Percentiles rank a stretch among this genome's conserved stretches.
These are phyloP conservation scores for Botrytis pseudocinerea DNA, from an alignment of 2,329 filamentous ascomycete genomes.

Conservation along the genomic window DNA sequence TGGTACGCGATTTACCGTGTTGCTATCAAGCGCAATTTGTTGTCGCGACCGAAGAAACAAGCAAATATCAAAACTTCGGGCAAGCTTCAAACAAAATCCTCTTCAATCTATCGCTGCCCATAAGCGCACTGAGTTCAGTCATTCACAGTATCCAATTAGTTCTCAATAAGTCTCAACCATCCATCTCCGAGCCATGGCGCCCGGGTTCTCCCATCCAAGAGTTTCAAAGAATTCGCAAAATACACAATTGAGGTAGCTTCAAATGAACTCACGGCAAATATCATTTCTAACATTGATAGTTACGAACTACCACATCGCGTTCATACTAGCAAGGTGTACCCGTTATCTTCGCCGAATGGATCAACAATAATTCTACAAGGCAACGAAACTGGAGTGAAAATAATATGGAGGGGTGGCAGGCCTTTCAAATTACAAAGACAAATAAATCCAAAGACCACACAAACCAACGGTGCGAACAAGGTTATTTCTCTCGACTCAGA, in stretches of 20 bases:
- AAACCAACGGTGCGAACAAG: constrained; percentile 56
- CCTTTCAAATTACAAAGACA: constrained; percentile 54
- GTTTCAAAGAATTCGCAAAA: constrained; percentile 35
- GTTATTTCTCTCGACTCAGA: constrained; percentile 66
- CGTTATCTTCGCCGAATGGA: constrained; percentile 61
- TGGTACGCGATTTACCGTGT: neutral
- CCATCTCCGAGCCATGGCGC: constrained; percentile 28
- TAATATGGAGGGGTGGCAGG: constrained; percentile 63
- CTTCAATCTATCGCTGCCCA: neutral
- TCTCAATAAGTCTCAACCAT: neutral
- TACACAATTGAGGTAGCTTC: constrained; percentile 34
- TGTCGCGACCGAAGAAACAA: neutral
- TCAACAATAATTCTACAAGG: constrained; percentile 64
- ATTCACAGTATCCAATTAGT: neutral
- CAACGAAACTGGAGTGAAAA: constrained; percentile 61
- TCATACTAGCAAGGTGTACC: constrained; percentile 61
- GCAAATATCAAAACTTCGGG: neutral
- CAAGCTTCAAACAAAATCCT: neutral
- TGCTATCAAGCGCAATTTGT: constrained; percentile 8
- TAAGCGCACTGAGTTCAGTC: too few species aligned
- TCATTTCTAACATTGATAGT: constrained; percentile 42
- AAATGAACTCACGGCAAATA: neutral
- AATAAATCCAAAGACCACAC: constrained; percentile 41
- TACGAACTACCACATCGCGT: constrained; percentile 60
- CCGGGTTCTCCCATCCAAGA: constrained; percentile 31